Conservation (phyloP, 2,329 filamentous ascomycete genomes). For the Fusarium sp. region DNA sequence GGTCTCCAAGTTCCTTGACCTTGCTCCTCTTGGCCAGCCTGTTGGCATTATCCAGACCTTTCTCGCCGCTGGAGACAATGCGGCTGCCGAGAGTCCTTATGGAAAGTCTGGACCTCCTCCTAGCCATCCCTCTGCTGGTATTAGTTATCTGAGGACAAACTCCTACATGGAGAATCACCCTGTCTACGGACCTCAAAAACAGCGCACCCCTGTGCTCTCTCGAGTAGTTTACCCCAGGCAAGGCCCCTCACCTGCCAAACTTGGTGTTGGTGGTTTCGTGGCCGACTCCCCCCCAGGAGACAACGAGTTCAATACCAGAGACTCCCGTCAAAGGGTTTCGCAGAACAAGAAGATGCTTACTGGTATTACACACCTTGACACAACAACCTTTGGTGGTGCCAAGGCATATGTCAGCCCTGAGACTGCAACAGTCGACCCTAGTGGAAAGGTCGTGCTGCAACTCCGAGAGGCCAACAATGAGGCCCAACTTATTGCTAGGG, state of each 20-base stretch:
- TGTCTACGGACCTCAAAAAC: slow-evolving; percentile 65
- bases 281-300: slow-evolving; percentile 53
- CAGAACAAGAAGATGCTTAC: slow-evolving; percentile 41
- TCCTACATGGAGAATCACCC: slow-evolving; percentile 68
- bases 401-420: slow-evolving; percentile 62
- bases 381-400: slow-evolving; percentile 58
- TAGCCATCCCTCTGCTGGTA: slow-evolving; percentile 69
- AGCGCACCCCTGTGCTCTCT: slow-evolving; percentile 58
- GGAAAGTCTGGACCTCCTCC: slow-evolving; percentile 64
- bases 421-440: slow-evolving; percentile 57
- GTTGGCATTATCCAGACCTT: slow-evolving; percentile 42
- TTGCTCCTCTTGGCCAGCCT: slow-evolving; percentile 60
- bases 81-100: slow-evolving; percentile 54
- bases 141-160: slow-evolving; percentile 68
- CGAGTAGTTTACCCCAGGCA: slow-evolving; percentile 60
- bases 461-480: slow-evolving; percentile 52
- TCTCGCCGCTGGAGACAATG: slow-evolving; percentile 37
- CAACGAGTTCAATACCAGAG: slow-evolving; percentile 52
- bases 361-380: slow-evolving; percentile 56
- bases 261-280: slow-evolving; percentile 67
- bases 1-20: slow-evolving; percentile 69
- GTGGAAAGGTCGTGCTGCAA: slow-evolving; percentile 58
- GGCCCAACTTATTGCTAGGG: slow-evolving; percentile 56
- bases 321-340: slow-evolving; percentile 22
- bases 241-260: slow-evolving; percentile 48